phyloP scores from a whole-genome alignment of 164 flowering plant species.

The Annona cherimola region DNA sequence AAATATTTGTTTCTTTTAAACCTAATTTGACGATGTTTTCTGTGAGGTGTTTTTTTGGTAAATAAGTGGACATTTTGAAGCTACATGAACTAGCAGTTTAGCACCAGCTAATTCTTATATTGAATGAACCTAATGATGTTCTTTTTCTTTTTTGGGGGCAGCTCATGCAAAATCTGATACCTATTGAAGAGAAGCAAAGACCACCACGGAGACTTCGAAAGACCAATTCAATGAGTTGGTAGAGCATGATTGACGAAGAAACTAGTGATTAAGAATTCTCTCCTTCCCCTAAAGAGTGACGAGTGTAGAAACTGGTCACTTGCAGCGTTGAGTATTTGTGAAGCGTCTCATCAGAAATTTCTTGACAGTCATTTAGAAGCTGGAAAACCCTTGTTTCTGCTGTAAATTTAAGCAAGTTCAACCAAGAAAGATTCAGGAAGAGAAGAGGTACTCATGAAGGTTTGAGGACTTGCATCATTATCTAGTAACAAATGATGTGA shows the following conservation, averaged over 20 bases:
- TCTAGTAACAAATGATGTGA: not conserved
- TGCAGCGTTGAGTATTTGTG: not conserved
- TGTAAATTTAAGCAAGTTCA: not conserved
- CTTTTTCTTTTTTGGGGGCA: not conserved
- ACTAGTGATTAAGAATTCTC: not conserved
- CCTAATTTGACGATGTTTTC: no score
- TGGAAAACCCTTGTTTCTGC: not conserved
- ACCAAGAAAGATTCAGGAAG: not conserved
- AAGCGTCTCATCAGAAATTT: not conserved
- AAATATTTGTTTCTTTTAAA: no score
- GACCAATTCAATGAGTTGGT: conserved; percentile 11
- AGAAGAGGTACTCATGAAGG: not conserved
- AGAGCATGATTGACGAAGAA: not conserved
- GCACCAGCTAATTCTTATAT: not conserved
- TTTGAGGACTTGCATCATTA: not conserved
- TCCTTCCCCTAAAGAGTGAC: not conserved
- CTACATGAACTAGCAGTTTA: not conserved
- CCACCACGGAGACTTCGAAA: conserved; percentile 12
- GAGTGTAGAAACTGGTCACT: not conserved
- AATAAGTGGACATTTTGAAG: not conserved
- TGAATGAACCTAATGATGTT: not conserved
- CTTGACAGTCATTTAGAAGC: not conserved
- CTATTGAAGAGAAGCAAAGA: conserved; percentile 12
- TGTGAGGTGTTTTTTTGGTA: no score
- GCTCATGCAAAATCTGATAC: conserved; percentile 13